These are phyloP conservation scores for Linnemannia elongata DNA, from an alignment of 192 early-diverging fungal species.

Conservation along the genomic window DNA sequence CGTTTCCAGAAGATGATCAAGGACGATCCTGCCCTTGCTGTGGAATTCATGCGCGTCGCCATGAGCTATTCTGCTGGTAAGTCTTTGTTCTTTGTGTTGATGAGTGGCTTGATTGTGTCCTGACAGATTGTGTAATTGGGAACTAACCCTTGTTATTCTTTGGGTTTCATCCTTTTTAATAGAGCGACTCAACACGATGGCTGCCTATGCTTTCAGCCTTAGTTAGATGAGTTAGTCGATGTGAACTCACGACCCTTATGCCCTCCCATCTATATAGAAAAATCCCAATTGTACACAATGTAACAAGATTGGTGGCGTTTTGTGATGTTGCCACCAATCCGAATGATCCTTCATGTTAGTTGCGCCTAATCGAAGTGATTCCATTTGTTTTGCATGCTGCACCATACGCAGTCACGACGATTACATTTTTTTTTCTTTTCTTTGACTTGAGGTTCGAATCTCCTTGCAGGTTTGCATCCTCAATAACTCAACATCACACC, in stretches of 20 bases:
- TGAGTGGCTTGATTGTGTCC: neutral
- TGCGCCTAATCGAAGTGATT: neutral
- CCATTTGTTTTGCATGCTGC: neutral
- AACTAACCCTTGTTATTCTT: neutral
- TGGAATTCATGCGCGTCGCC: conserved; percentile 85
- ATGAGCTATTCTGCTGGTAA: conserved; percentile 79
- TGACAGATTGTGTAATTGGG: neutral
- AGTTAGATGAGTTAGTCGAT: conserved; percentile 19
- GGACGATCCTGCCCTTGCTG: conserved; percentile 76
- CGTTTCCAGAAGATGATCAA: conserved; percentile 77
- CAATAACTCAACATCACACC: neutral
- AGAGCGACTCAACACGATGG: conserved; percentile 53
- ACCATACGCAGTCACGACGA: conserved; percentile 5
- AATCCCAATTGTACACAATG: neutral
- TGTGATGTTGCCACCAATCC: neutral
- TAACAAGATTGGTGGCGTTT: conserved; percentile 3
- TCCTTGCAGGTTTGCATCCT: neutral
- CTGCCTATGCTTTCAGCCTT: conserved; percentile 46
- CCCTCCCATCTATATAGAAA: neutral
- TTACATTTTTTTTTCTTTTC: neutral
- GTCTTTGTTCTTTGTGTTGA: conserved; percentile 11
- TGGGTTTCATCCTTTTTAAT: neutral
- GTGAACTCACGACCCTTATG: neutral
- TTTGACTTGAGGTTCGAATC: neutral
- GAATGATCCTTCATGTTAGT: neutral